Evolutionary conservation across 2,329 filamentous ascomycete genomes (phyloP), one percentile per base, ranked within the genome.

Genomic region (Lasiodiplodia sp.): DNA sequence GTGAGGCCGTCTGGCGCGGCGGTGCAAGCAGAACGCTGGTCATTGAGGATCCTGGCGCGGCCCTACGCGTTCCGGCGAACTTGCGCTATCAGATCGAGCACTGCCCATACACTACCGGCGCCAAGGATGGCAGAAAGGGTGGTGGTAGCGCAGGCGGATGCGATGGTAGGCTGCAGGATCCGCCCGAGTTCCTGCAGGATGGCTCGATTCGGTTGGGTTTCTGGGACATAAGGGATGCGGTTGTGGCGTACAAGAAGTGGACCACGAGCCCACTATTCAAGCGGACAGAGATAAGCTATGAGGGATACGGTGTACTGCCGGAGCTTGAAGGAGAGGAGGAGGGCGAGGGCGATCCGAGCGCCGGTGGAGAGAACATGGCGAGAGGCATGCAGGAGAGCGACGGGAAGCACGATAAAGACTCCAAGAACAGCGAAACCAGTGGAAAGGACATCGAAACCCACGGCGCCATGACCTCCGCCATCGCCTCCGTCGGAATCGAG

Each of bases 221-320:
- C 21, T 51, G 28, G 31, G 60, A 64, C 11, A 47, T 64, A 31
- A 64, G 47, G 60, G 60, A 64, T 18, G 47, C 60, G 21, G 21
- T 23, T 10, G 47, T 64, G 44, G 60, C 60, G 47, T 8, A 14
- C 2, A 6, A 6, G 47, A 52, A 28, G 44, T 64, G 60, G 60
- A 6, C 12, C 31, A 25, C 7, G 60, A 64, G 60, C 7, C 44
- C 44, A 5, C 21, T 52, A 5, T 64, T 64, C n/a, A 64, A 47
- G 31, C 12, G 25, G 6, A 28, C 34, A 4, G 47, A 34, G 12
- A n/a, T 64, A 6, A 28, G 21, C 8, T 64, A 23, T n/a, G 60
- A 64, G 60, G 38, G 40, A 44, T 47, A 64, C n/a, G 60, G 31
- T 2, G 31, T 52, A 12, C 12, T 64, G 47, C 60, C 60, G 47